Conservation (phyloP, 2,329 filamentous ascomycete species). For the Fusarium dimerum region DNA sequence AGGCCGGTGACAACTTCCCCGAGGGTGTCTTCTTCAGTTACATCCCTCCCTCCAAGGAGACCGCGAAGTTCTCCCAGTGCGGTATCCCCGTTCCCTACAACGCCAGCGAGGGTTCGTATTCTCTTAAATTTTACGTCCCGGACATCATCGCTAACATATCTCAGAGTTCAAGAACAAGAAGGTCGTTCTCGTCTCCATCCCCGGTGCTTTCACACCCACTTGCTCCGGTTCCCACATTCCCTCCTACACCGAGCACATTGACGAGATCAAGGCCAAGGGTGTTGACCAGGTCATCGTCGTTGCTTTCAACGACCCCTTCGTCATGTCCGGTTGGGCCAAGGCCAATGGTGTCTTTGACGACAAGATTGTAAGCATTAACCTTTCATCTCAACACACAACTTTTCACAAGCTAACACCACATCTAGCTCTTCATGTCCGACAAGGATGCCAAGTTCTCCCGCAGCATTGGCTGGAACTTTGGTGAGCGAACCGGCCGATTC, state of each 20-base stretch:
- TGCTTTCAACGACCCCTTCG: conserved; percentile 81
- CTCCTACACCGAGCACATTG: conserved; percentile 73
- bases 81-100: conserved; percentile 77
- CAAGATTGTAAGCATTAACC: conserved; percentile 47
- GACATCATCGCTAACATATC: too few species aligned
- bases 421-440: conserved; percentile 75
- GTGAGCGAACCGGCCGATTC: conserved; percentile 75
- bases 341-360: conserved; percentile 77
- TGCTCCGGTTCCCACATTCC: conserved; percentile 82
- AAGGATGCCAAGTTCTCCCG: conserved; percentile 69
- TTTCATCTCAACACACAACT: background rate
- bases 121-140: background rate
- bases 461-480: conserved; percentile 74
- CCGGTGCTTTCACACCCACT: conserved; percentile 81
- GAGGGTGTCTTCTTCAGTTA: conserved; percentile 80
- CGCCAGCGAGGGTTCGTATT: conserved; percentile 67
- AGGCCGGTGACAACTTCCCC: conserved; percentile 83
- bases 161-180: conserved; percentile 59
- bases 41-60: conserved; percentile 74
- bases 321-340: conserved; percentile 91
- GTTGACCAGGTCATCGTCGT: conserved; percentile 82
- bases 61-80: conserved; percentile 69
- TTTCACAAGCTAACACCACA: conserved; percentile 7
- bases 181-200: conserved; percentile 56
- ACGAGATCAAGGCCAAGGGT: conserved; percentile 74